A percentile compares a stretch with the other conserved stretches of the same genome.
Evolutionary conservation across 164 flowering plant species (phyloP).

Genomic region (Umbilicus rupestris): DNA sequence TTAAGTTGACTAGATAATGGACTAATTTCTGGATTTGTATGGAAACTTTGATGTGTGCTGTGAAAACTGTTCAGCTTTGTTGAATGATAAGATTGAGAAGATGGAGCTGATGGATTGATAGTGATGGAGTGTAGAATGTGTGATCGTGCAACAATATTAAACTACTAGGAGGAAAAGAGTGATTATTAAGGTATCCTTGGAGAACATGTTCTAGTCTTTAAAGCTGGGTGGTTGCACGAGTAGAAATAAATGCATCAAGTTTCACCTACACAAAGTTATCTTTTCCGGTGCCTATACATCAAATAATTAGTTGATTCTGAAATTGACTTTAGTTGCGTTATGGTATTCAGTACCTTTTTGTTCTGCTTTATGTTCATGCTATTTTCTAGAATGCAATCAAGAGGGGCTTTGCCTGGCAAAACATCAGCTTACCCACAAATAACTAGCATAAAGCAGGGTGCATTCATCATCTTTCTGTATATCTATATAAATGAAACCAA

Average conservation of each 20-base stretch:
- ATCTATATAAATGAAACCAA: not conserved
- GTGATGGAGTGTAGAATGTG: not conserved
- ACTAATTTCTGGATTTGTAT: not conserved
- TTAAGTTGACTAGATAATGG: not conserved
- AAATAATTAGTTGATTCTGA: not conserved
- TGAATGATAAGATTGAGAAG: not conserved
- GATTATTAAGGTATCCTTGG: not conserved
- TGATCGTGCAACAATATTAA: not conserved
- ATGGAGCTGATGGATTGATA: not conserved
- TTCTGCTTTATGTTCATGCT: not conserved
- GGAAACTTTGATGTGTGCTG: not conserved
- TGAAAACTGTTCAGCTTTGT: not conserved
- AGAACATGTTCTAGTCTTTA: not conserved
- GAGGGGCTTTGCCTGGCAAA: not conserved
- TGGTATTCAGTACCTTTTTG: not conserved
- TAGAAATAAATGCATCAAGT: slow-evolving; percentile 1
- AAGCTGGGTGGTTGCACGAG: slow-evolving; percentile 2
- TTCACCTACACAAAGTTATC: not conserved
- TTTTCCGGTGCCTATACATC: not conserved
- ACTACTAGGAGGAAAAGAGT: not conserved
- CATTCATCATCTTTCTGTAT: not conserved
- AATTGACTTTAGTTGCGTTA: not conserved
- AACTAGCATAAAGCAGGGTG: not conserved
- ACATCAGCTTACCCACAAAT: not conserved
- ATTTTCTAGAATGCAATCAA: not conserved